Evolutionary conservation across 2,329 filamentous ascomycete species (phyloP).

Genomic region (Alternaria sp.): DNA sequence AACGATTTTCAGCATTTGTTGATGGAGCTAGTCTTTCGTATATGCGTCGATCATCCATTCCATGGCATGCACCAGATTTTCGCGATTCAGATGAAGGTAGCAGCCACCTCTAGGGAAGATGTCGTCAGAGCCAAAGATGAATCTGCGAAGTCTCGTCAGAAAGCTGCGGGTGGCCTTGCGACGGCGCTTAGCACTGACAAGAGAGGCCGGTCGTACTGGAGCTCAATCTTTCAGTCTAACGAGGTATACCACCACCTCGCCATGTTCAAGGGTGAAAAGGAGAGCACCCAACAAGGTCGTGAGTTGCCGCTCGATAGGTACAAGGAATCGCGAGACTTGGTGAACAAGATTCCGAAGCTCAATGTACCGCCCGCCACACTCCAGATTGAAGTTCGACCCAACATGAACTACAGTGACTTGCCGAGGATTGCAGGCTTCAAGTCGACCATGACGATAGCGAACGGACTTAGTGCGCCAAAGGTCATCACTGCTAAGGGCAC

Average conservation of each 20-base stretch:
- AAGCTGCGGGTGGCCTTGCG: conserved; percentile 74
- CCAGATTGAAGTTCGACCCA: conserved; percentile 76
- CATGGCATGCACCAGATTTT: conserved; percentile 98
- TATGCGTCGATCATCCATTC: conserved; percentile 92
- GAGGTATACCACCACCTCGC: conserved; percentile 70
- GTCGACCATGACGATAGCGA: conserved; percentile 81
- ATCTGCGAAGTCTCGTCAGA: conserved; percentile 74
- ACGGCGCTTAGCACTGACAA: conserved; percentile 65
- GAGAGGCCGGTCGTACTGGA: conserved; percentile 68
- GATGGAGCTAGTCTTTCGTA: conserved; percentile 75
- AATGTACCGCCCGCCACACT: conserved; percentile 88
- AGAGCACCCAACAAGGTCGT: conserved; percentile 70
- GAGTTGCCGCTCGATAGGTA: conserved; percentile 72
- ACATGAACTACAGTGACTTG: conserved; percentile 77
- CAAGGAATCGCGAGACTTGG: conserved; percentile 67
- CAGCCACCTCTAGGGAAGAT: conserved; percentile 63
- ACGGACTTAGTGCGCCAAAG: conserved; percentile 91
- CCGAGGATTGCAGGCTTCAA: conserved; percentile 78
- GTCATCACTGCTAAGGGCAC: conserved; percentile 83
- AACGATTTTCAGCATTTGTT: conserved; percentile 79
- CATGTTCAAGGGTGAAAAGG: conserved; percentile 68
- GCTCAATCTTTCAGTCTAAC: conserved; percentile 76
- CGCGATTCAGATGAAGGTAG: conserved; percentile 62
- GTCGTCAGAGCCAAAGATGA: conserved; percentile 72
- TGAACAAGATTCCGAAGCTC: conserved; percentile 69